Evolutionary conservation across 106 monocot genomes (phyloP), one percentile per base, ranked within the genome.

Genomic region (Dendrobium officinale): DNA sequence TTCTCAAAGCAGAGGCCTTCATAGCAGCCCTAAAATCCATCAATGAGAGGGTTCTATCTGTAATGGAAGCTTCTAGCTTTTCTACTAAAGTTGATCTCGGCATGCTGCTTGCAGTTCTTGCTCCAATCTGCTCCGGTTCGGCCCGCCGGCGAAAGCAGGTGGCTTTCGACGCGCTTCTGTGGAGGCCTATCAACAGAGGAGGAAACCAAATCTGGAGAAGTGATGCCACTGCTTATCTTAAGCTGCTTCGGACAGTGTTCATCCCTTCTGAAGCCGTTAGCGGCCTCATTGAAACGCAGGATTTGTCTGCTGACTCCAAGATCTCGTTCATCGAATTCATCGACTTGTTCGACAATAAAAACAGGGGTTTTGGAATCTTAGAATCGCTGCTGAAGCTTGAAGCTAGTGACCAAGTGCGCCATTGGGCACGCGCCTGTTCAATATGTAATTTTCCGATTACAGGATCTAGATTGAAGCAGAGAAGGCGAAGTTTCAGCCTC

Each of bases 401-500:
- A 84, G 75, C 81, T 67, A 91, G 94, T 67, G 97, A 98, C 56
- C 78, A 84, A 27, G 77, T 84, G 33, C 90, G 94, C 42, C 97
- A 92, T 85, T 91, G 89, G 20, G 81, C 66, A 11, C 85, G 85
- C 78, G 85, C 89, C 10, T 98, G 97, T 79, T 92, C 97, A 2
- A 89, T 88, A 78, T 97, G 97, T 48, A 77, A 87, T 13, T 97
- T 92, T 76, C 90, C 94, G 16, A 92, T 94, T 37, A 84, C 92
- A 56, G 97, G 94, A 29, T 98, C 92, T 8, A 89, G 97, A 67
- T 98, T 98, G 58, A 98, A 89, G 82, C 92, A 98, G 89, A 89
- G 85, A 51, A 92, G 86, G 67, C 49, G 81, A 33, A 78, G 40
- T 6, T 98, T 98, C 82, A 98, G 89, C 77, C 78, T 98, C 17